Percentiles rank a stretch among this genome's conserved stretches.
phyloP scores from a whole-genome alignment of 2,329 filamentous ascomycete species.

The Orbilia javanica region DNA sequence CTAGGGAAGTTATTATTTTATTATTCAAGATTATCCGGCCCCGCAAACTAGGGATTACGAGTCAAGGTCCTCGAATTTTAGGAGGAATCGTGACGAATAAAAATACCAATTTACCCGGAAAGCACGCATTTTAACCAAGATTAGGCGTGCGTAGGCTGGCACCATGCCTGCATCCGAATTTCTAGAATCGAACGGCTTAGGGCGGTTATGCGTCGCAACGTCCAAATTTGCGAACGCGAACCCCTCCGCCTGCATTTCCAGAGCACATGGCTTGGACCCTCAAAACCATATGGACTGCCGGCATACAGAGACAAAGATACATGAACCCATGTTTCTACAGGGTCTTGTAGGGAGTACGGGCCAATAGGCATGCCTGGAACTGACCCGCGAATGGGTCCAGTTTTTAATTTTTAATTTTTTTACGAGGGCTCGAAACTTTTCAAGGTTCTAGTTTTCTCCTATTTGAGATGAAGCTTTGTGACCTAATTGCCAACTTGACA shows the following conservation, averaged over 20 bases:
- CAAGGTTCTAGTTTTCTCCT: slow-evolving; percentile 3
- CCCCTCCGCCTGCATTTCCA: background rate
- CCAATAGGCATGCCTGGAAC: slow-evolving; percentile 2
- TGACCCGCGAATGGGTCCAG: slow-evolving; percentile 12
- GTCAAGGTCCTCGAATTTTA: slow-evolving; percentile 7
- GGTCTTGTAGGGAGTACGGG: background rate
- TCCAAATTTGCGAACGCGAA: background rate
- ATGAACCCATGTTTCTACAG: background rate
- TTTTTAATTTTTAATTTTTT: no score
- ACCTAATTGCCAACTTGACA: background rate
- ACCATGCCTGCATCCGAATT: slow-evolving; percentile 24
- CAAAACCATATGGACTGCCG: background rate
- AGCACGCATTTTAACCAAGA: slow-evolving; percentile 46
- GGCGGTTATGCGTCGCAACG: slow-evolving; percentile 28
- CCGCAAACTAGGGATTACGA: slow-evolving; percentile 21
- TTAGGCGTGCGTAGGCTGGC: slow-evolving; percentile 23
- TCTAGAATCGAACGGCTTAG: slow-evolving; percentile 34
- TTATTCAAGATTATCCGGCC: slow-evolving; percentile 46
- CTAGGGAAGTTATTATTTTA: slow-evolving; percentile 51
- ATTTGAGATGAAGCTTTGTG: slow-evolving; percentile 2
- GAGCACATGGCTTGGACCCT: slow-evolving; percentile 13
- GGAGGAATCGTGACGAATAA: slow-evolving; percentile 26
- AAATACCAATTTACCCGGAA: slow-evolving; percentile 32
- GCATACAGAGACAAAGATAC: background rate
- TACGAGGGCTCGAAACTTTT: background rate